A percentile compares a stretch with the other conserved stretches of the same genome.
phyloP scores from a whole-genome alignment of 192 early-diverging fungal species.

The Umbelopsis sp. region DNA sequence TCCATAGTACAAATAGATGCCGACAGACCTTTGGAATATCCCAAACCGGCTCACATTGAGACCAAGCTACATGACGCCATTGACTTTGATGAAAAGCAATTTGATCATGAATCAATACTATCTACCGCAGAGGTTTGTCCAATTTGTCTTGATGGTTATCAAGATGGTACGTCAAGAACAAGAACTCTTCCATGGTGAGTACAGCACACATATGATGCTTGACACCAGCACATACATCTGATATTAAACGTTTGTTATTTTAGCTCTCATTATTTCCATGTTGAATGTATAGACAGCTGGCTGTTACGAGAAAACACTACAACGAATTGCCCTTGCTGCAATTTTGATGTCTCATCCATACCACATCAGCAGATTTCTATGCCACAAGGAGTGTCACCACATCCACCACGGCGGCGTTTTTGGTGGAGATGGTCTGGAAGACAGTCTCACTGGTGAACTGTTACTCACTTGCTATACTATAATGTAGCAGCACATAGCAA shows the following conservation, averaged over 20 bases:
- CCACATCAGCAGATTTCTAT: background rate
- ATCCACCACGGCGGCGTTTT: background rate
- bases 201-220: no score
- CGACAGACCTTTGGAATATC: background rate
- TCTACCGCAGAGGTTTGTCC: background rate
- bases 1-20: background rate
- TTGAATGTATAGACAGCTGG: slow-evolving; percentile 1
- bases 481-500: no score
- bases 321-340: slow-evolving; percentile 14
- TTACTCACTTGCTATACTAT: no score
- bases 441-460: no score
- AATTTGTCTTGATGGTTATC: slow-evolving; percentile 4
- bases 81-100: background rate
- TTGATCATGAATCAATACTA: background rate
- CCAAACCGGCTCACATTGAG: background rate
- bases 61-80: background rate
- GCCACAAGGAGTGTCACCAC: no score
- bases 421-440: background rate
- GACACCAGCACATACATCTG: no score
- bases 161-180: background rate
- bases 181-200: slow-evolving; percentile 8
- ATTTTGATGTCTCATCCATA: background rate
- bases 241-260: no score
- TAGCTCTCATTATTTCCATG: slow-evolving; percentile 9
- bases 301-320: slow-evolving; percentile 10